These are phyloP conservation scores for Prunus armeniaca DNA, from an alignment of 306 rosid species.

Conservation along the genomic window DNA sequence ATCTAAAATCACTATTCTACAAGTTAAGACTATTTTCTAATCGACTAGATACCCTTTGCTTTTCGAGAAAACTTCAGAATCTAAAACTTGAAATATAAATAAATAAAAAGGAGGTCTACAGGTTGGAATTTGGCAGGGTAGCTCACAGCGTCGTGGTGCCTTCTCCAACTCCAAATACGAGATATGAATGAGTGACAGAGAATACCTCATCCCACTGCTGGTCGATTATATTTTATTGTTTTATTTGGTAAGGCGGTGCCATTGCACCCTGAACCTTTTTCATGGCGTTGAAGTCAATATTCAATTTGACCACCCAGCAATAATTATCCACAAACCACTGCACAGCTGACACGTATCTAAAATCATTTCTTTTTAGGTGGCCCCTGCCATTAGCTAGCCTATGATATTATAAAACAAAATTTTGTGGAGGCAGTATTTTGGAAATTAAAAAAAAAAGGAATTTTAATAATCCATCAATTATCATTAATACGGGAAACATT, in stretches of 20 bases:
- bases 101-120: not conserved
- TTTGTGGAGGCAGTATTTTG: not conserved
- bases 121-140: not conserved
- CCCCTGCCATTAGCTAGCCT: too few relatives aligned
- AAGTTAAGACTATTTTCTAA: fast-evolving
- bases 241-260: not conserved
- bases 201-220: not conserved
- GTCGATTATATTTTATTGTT: not conserved
- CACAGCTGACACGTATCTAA: not conserved
- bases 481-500: not conserved
- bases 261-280: not conserved
- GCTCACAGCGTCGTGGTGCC: not conserved
- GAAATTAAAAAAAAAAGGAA: not conserved
- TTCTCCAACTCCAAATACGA: too few relatives aligned
- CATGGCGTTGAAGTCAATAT: not conserved
- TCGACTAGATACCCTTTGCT: too few relatives aligned
- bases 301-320: slow-evolving; percentile 7
- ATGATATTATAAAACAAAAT: not conserved
- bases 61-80: too few relatives aligned
- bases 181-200: not conserved
- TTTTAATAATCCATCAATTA: not conserved
- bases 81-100: too few relatives aligned
- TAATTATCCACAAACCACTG: not conserved
- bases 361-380: not conserved
- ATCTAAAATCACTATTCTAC: fast-evolving